Conservation (phyloP, 805 yeast species). For the Ascoidea rubescens region DNA sequence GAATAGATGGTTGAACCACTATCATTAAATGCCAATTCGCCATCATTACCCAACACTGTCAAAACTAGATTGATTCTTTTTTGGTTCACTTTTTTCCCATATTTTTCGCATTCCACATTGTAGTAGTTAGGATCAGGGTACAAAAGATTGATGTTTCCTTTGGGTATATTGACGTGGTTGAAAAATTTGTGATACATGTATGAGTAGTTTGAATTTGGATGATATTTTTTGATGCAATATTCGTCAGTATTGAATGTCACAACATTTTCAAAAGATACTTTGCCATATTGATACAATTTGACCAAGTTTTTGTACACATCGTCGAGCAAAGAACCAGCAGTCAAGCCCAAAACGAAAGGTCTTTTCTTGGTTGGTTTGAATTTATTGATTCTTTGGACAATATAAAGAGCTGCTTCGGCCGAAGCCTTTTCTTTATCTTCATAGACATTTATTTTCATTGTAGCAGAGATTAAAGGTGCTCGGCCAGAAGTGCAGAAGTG, state of each 20-base stretch:
- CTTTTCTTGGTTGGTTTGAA: slow-evolving; percentile 29
- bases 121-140: slow-evolving; percentile 35
- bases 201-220: slow-evolving; percentile 40
- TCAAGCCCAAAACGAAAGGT: slow-evolving; percentile 44
- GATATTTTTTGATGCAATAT: slow-evolving; percentile 30
- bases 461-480: background rate
- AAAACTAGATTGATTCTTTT: slow-evolving; percentile 38
- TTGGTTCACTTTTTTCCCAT: slow-evolving; percentile 32
- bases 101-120: slow-evolving; percentile 30
- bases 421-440: slow-evolving; percentile 27
- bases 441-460: slow-evolving; percentile 15
- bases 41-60: slow-evolving; percentile 50
- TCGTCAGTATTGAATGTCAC: slow-evolving; percentile 54
- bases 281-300: slow-evolving; percentile 26
- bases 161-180: slow-evolving; percentile 39
- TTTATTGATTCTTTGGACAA: slow-evolving; percentile 26
- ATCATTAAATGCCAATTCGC: slow-evolving; percentile 49
- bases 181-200: slow-evolving; percentile 44
- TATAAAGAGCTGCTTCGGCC: slow-evolving; percentile 29
- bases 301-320: slow-evolving; percentile 34
- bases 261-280: slow-evolving; percentile 34
- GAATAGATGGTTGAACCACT: slow-evolving; percentile 34
- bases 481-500: background rate
- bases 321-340: slow-evolving; percentile 51
- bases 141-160: slow-evolving; percentile 37